Base-by-base conservation (phyloP, 2,329 filamentous ascomycete species). In the Colletotrichum sp. region DNA sequence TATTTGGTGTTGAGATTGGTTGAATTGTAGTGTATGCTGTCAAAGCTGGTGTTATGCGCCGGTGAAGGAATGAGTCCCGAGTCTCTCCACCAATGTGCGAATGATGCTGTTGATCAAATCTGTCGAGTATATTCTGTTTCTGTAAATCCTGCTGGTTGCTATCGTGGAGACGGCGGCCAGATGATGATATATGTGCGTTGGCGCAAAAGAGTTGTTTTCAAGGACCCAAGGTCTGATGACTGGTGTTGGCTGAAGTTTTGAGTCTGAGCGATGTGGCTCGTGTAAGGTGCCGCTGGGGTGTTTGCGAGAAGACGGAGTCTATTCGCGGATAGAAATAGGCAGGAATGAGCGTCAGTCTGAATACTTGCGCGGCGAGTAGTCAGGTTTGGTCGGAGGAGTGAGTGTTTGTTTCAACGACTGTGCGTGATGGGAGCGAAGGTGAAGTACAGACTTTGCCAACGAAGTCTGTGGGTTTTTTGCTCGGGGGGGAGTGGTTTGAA, bases 361-460 rank as follows among this genome's bases (percentile, higher is more conserved):
- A 80, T 78, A 81, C 80, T 77, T 78, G 75, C 70, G 58, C 71
- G 73, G 68, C 78, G 78, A 81, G 80, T 79, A 79, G 73, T 79
- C 78, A 77, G 78, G 77, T 77, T 80, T 78, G 78, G 77, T 61
- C 77, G 76, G 78, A 82, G 79, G 75, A 47, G 57, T 31, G 57
- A 77, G 51, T 75, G 72, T 73, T 70, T 69, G 71, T 57, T 70
- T 71, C 69, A 69, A 72, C 55, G 69, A 73, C 69, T 67, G 66
- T 73, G 65, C 71, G 71, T 61, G 69, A 73, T 55, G 68, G 34
- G 12, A 59, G 33, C 24, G 65, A 58, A 73, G n/a, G 43, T 47
- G 43, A 47, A 47, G 43, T 47, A 47, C 75, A 84, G 87, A 88
- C 88, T 89, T 86, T 89, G 88, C 88, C 88, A 89, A 89, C 88